Percentiles rank a stretch among this genome's conserved stretches.
Conservation (phyloP, 2,329 filamentous ascomycete species). For the Sporothrix sp. region DNA sequence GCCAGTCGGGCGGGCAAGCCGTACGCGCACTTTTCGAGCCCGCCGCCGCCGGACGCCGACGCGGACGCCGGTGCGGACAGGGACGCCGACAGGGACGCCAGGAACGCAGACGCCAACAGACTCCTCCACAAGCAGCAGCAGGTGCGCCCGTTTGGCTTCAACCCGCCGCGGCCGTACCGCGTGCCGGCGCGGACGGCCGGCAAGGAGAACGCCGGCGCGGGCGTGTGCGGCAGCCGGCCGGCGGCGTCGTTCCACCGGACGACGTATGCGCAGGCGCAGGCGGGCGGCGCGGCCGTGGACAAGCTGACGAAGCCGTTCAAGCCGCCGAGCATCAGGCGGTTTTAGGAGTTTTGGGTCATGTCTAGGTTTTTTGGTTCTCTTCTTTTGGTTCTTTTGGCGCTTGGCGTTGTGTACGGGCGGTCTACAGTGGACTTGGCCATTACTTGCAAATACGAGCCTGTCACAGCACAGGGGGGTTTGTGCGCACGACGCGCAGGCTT, state of each 20-base stretch:
- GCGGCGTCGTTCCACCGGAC: conserved; percentile 43
- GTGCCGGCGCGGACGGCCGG: background rate
- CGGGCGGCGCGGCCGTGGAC: conserved; percentile 34
- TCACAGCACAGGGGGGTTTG: too few species aligned
- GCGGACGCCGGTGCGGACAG: background rate
- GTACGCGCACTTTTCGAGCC: conserved; percentile 52
- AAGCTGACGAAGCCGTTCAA: conserved; percentile 47
- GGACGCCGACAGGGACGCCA: background rate
- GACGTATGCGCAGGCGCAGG: conserved; percentile 28
- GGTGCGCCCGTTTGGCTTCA: background rate
- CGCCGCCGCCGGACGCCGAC: conserved; percentile 29
- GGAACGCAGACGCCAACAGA: background rate
- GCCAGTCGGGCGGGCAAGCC: conserved; percentile 4
- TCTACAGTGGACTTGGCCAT: too few species aligned
- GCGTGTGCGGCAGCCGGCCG: conserved; percentile 20
- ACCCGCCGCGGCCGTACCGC: conserved; percentile 3
- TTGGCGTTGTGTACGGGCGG: too few species aligned
- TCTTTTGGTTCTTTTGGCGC: too few species aligned
- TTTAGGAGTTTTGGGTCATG: too few species aligned
- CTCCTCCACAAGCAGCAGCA: background rate
- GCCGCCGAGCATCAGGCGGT: conserved; percentile 43
- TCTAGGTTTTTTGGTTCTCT: too few species aligned
- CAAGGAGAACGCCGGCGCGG: conserved; percentile 1
- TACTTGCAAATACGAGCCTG: too few species aligned
- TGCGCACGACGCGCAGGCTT: too few species aligned